Percentiles rank a stretch among this genome's conserved stretches.
Evolutionary conservation across 495 filamentous ascomycete species (phyloP).

Genomic region (Tuber borchii): DNA sequence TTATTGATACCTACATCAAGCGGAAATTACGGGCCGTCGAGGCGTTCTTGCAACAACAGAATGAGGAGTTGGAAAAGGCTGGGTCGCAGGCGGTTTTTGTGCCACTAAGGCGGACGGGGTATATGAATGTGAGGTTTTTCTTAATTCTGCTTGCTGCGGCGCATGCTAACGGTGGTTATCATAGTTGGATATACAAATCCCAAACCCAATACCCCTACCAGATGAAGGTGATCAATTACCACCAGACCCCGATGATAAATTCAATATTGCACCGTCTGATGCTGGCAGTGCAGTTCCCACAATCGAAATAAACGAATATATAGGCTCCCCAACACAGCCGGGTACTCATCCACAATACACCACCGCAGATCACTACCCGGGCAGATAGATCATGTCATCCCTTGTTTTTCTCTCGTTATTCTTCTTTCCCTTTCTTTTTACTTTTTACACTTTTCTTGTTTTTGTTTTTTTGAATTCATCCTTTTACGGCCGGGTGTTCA

Average conservation of each 20-base stretch:
- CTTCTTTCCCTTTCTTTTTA: neutral
- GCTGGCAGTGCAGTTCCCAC: conserved; percentile 20
- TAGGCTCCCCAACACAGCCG: neutral
- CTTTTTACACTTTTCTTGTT: neutral
- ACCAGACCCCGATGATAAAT: conserved; percentile 3
- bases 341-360: neutral
- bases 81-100: conserved; percentile 59
- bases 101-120: conserved; percentile 71
- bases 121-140: conserved; percentile 63
- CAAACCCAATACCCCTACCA: conserved; percentile 51
- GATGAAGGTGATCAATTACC: conserved; percentile 21
- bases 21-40: conserved; percentile 60
- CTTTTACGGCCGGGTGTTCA: conserved; percentile 3
- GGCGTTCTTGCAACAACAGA: conserved; percentile 74
- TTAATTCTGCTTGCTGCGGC: neutral
- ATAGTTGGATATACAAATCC: conserved; percentile 75
- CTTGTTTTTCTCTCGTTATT: neutral
- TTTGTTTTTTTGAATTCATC: neutral
- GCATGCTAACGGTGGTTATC: conserved; percentile 20
- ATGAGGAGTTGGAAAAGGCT: conserved; percentile 55
- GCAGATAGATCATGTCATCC: neutral
- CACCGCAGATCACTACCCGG: neutral
- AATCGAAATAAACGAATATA: conserved; percentile 16
- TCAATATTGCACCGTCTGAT: conserved; percentile 16
- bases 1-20: conserved; percentile 68